Conservation (phyloP, 2,329 filamentous ascomycete species). For the Cryphonectria nitschkei region DNA sequence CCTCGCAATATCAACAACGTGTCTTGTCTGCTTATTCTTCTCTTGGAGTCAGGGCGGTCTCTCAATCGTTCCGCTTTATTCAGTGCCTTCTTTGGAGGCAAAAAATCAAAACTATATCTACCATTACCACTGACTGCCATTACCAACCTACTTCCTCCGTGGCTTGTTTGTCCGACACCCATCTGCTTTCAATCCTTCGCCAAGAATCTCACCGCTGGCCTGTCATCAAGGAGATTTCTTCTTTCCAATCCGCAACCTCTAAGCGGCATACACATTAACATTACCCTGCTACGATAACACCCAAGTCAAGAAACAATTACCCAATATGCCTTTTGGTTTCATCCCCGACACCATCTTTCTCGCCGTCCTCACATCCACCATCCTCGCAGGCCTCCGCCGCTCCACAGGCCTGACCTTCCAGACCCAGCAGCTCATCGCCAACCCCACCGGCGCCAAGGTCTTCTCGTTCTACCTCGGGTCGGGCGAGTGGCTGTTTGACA, state of each 20-base stretch:
- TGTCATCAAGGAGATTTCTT: not conserved
- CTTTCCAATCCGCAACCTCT: not conserved
- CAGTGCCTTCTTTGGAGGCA: not conserved
- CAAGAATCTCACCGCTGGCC: not conserved
- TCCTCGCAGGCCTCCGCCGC: slow-evolving; percentile 28
- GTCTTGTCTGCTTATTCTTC: slow-evolving; percentile 7
- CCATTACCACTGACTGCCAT: not conserved
- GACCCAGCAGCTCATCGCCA: slow-evolving; percentile 24
- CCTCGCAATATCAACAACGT: slow-evolving; percentile 1
- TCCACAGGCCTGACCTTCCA: slow-evolving; percentile 29
- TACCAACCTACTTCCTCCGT: not conserved
- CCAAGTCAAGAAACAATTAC: not conserved
- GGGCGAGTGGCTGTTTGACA: slow-evolving; percentile 27
- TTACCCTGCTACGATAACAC: not conserved
- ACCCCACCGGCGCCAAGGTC: slow-evolving; percentile 18
- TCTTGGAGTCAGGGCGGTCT: not conserved
- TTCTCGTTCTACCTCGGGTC: slow-evolving; percentile 24
- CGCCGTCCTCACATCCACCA: slow-evolving; percentile 27
- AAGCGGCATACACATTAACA: not conserved
- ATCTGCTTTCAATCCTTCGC: not conserved
- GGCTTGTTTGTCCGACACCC: not conserved
- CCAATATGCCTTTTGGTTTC: slow-evolving; percentile 25
- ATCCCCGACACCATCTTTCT: slow-evolving; percentile 29
- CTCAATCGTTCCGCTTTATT: too few species aligned
- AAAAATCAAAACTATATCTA: not conserved